Base-by-base conservation (phyloP, 331 rosid genomes). In the Rhamnella rubrinervis region DNA sequence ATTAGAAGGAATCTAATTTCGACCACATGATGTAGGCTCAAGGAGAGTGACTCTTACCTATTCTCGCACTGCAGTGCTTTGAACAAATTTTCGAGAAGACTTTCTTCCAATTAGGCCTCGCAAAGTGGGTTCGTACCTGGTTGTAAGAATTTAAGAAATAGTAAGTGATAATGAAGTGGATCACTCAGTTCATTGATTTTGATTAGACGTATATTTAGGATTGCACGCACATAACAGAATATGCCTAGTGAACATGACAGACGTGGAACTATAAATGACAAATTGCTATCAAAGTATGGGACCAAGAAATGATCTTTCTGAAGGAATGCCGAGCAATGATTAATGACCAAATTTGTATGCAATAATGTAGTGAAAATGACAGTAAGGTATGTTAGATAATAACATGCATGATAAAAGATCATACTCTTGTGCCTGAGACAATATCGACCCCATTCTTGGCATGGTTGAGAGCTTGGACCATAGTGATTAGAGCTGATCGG, bases 401-500 rank as follows among this genome's bases (percentile, higher is more conserved):
- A 26, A 1, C 13, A 58, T 40, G 64, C 47, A 59, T 59, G 6
- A 63, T 52, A 19, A 56, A 71, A 55, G 61, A 75, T 66, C 77
- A 67, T 79, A 95, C 99, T 87, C 92, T 83, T 51, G 99, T 95
- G 59, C 99, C 96, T 39, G 97, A 95, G 76, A 91, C 99, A 73
- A 95, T 95, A 56, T 95, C 99, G 62, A 95, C 92, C 25, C 99
- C 99, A 56, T 95, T 91, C 87, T 95, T 95, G 65, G 99, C 99
- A 72, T 95, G 99, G 84, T 91, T 95, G 65, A 95, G 97, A 70
- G 99, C 99, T 87, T 95, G 99, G 50, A 95, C 99, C 99, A 95
- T 95, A 79, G 96, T 91, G 83, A 95, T 95, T 61, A 95, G 97
- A 23, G 99, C 96, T 19, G 99, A 95, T 72, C 99, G 84, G 70